Conservation (phyloP, 139 green algal genomes). For the Coelastrella sp. region DNA sequence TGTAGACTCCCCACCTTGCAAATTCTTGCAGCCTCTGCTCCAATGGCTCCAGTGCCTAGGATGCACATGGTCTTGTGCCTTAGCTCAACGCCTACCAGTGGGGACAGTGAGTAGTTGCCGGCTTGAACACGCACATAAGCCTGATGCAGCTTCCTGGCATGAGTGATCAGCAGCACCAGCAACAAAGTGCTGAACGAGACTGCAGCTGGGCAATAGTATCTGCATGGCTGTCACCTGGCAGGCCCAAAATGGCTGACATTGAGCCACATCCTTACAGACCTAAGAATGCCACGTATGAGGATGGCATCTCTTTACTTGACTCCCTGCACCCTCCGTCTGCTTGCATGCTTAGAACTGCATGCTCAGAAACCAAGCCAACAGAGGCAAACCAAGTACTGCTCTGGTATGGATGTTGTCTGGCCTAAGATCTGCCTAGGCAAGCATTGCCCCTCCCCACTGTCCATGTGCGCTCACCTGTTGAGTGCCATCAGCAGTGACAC, state of each 20-base stretch:
- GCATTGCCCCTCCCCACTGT: not conserved
- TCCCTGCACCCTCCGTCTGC: too few species aligned
- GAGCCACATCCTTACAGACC: not conserved
- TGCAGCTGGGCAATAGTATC: not conserved
- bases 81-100: slow-evolving; percentile 85
- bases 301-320: too few species aligned
- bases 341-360: too few species aligned
- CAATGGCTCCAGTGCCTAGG: slow-evolving; percentile 89
- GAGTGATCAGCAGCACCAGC: not conserved
- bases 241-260: not conserved
- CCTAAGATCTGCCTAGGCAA: too few species aligned
- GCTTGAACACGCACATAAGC: slow-evolving; percentile 63
- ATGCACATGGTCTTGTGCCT: slow-evolving; percentile 78
- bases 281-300: too few species aligned
- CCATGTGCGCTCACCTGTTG: slow-evolving; percentile 58
- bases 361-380: too few species aligned
- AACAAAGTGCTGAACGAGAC: not conserved
- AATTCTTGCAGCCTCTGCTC: slow-evolving; percentile 59
- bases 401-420: too few species aligned
- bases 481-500: slow-evolving; percentile 76
- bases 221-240: not conserved
- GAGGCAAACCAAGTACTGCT: too few species aligned
- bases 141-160: slow-evolving; percentile 67
- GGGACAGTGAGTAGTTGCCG: slow-evolving; percentile 82
- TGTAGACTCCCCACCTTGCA: slow-evolving; percentile 51